Percentiles rank a stretch among this genome's conserved stretches.
phyloP scores from a whole-genome alignment of 345 rosid genomes.

The Boechera retrofracta region DNA sequence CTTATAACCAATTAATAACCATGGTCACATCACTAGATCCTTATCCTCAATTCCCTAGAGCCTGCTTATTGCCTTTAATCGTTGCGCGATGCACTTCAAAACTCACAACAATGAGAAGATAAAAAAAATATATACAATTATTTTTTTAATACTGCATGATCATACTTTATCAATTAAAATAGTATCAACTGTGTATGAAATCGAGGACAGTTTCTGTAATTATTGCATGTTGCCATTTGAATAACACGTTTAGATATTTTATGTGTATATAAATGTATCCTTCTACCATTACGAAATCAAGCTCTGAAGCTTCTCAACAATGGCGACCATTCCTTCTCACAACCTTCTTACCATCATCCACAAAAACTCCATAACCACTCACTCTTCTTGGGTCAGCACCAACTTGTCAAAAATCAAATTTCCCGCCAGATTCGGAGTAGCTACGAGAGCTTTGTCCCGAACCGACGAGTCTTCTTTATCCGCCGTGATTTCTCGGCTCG shows the following conservation, averaged over 20 bases:
- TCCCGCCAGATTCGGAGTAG: constrained; percentile 15
- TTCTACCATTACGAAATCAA: background rate
- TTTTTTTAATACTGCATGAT: too few species aligned
- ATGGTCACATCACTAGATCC: background rate
- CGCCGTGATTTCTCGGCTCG: constrained; percentile 47
- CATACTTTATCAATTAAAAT: too few species aligned
- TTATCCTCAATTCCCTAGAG: background rate
- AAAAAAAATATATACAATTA: too few species aligned
- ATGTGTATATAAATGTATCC: background rate
- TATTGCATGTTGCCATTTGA: constrained; percentile 15
- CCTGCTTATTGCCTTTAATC: background rate
- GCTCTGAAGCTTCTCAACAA: constrained; percentile 43
- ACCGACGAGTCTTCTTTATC: constrained; percentile 50
- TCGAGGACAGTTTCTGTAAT: constrained; percentile 3
- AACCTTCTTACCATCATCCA: constrained; percentile 35
- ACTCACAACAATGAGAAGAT: background rate
- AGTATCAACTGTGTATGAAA: background rate
- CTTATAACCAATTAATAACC: too few species aligned
- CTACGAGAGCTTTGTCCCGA: constrained; percentile 42
- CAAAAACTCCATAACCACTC: background rate
- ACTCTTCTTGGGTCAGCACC: background rate
- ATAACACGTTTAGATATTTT: constrained; percentile 2
- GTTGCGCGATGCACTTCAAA: background rate
- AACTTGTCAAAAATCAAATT: constrained; percentile 26
- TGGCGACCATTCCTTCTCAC: constrained; percentile 53